A percentile compares a stretch with the other conserved stretches of the same genome.
Conservation (phyloP, 129 eudicot species). For the Saussurea involucrata region DNA sequence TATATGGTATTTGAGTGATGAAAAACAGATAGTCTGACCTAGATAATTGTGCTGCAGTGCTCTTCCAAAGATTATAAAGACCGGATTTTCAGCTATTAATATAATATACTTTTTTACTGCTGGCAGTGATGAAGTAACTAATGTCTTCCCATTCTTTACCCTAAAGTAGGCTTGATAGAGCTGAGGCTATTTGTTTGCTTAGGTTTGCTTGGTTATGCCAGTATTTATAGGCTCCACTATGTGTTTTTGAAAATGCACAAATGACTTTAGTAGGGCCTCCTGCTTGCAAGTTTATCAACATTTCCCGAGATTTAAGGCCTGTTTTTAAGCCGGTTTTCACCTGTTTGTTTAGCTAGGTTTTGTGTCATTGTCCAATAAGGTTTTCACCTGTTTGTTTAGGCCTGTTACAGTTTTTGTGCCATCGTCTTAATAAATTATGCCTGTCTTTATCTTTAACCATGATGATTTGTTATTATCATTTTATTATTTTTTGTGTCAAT, state of each 20-base stretch:
- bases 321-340: background rate
- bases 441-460: no score
- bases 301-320: background rate
- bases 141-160: background rate
- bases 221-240: background rate
- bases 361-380: background rate
- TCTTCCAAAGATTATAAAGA: slow-evolving; percentile 93
- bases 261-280: background rate
- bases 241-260: background rate
- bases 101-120: slow-evolving; percentile 95
- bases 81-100: slow-evolving; percentile 94
- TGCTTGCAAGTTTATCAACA: background rate
- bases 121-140: slow-evolving; percentile 97
- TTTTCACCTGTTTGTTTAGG: no score
- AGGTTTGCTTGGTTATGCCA: no score
- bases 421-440: no score
- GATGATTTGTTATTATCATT: no score
- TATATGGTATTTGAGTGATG: background rate
- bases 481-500: no score
- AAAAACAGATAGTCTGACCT: background rate
- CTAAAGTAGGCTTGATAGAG: background rate
- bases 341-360: background rate
- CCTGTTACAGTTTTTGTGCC: background rate
- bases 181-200: background rate
- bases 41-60: slow-evolving; percentile 48